phyloP scores from a whole-genome alignment of 805 yeast species.

The Nakazawaea sp. region DNA sequence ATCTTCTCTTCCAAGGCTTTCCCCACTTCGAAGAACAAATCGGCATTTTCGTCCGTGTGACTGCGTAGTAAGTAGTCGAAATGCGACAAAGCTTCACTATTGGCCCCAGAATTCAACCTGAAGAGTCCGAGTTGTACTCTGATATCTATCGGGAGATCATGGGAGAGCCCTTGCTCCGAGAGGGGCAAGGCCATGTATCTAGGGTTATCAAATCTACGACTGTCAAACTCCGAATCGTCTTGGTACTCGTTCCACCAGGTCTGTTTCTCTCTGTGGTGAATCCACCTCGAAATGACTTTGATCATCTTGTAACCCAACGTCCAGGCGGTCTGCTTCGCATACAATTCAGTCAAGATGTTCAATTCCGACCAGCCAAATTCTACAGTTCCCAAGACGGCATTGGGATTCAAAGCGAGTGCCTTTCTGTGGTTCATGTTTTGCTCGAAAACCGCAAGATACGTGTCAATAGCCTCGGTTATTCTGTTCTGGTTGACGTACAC shows the following conservation, averaged over 20 bases:
- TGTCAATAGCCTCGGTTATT: slow-evolving; percentile 64
- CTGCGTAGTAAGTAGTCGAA: slow-evolving; percentile 52
- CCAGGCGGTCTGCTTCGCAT: slow-evolving; percentile 62
- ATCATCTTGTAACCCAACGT: slow-evolving; percentile 56
- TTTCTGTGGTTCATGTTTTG: slow-evolving; percentile 42
- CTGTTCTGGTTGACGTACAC: slow-evolving; percentile 47
- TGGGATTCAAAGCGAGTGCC: slow-evolving; percentile 16
- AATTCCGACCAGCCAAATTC: slow-evolving; percentile 83
- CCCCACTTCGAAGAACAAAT: slow-evolving; percentile 74
- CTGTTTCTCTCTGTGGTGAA: slow-evolving; percentile 61
- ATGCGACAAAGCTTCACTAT: slow-evolving; percentile 69
- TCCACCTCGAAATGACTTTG: slow-evolving; percentile 75
- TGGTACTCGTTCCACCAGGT: slow-evolving; percentile 57
- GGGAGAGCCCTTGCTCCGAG: slow-evolving; percentile 32
- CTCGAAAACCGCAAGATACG: slow-evolving; percentile 59
- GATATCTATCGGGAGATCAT: slow-evolving; percentile 76
- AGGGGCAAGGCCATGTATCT: slow-evolving; percentile 33
- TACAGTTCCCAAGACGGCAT: slow-evolving; percentile 25
- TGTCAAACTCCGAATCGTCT: slow-evolving; percentile 83
- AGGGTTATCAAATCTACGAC: slow-evolving; percentile 45
- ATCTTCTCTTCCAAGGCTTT: slow-evolving; percentile 63
- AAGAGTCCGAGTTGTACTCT: slow-evolving; percentile 73
- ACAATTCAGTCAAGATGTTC: slow-evolving; percentile 76
- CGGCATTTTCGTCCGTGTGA: slow-evolving; percentile 56
- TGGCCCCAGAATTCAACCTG: slow-evolving; percentile 57